Evolutionary conservation across 257 asterid species (phyloP).

Genomic region (Capsicum pubescens): DNA sequence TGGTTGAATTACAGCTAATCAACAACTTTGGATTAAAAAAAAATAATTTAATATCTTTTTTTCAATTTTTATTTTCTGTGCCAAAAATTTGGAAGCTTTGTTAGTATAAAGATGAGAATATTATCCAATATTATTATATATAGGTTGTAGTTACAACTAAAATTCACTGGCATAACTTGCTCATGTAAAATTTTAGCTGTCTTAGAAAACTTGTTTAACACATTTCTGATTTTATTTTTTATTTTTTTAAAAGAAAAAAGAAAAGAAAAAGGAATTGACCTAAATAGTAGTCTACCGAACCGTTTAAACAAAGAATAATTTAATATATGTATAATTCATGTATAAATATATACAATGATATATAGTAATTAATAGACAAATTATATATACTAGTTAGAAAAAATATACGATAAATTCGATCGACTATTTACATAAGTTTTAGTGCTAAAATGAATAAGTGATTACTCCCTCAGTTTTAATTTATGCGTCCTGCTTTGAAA

Average conservation of each 20-base stretch:
- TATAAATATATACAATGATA: background rate
- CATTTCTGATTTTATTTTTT: background rate
- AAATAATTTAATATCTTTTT: background rate
- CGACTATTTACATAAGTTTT: background rate
- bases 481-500: background rate
- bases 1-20: conserved; percentile 20
- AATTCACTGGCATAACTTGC: conserved; percentile 22
- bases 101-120: background rate
- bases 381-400: background rate
- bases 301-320: background rate
- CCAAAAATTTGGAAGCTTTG: background rate
- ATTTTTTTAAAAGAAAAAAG: too few species aligned
- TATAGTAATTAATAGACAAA: background rate
- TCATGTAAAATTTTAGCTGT: conserved; percentile 14
- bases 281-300: background rate
- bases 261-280: background rate
- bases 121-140: conserved; percentile 13
- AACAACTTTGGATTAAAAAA: background rate
- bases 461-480: background rate
- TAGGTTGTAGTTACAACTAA: conserved; percentile 29
- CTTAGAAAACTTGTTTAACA: background rate
- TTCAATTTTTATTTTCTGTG: background rate
- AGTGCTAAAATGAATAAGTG: background rate
- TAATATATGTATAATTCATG: background rate
- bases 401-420: background rate